A percentile compares a stretch with the other conserved stretches of the same genome.
phyloP scores from a whole-genome alignment of 352 stramenopile genomes.

The Globisporangium iwayamae region DNA sequence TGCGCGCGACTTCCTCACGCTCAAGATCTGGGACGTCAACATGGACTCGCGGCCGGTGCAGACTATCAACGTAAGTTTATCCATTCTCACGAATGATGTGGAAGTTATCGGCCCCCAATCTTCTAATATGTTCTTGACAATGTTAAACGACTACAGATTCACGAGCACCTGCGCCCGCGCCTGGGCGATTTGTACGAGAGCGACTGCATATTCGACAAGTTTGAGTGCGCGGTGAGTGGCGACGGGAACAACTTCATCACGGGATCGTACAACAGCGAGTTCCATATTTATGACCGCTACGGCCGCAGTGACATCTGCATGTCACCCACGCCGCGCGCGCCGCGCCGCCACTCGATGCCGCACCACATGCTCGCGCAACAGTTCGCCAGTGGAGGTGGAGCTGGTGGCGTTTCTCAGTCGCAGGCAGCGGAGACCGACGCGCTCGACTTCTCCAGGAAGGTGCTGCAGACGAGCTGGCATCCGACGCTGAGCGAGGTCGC shows the following conservation, averaged over 20 bases:
- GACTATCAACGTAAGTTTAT: slow-evolving; percentile 84
- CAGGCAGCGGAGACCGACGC: slow-evolving; percentile 35
- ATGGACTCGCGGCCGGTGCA: slow-evolving; percentile 92
- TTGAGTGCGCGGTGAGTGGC: slow-evolving; percentile 90
- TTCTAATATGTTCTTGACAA: neutral
- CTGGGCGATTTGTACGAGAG: slow-evolving; percentile 93
- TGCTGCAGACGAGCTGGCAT: slow-evolving; percentile 86
- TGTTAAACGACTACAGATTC: slow-evolving; percentile 45
- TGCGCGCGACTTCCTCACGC: slow-evolving; percentile 92
- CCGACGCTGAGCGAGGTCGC: slow-evolving; percentile 76
- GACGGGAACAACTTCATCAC: slow-evolving; percentile 93
- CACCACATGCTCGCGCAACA: slow-evolving; percentile 64
- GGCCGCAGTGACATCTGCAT: slow-evolving; percentile 73
- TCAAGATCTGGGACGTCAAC: slow-evolving; percentile 97
- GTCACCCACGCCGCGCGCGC: slow-evolving; percentile 42
- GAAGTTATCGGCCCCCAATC: neutral
- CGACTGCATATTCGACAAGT: slow-evolving; percentile 98
- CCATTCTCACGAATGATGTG: neutral
- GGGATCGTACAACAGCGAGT: slow-evolving; percentile 94
- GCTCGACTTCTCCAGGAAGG: slow-evolving; percentile 82
- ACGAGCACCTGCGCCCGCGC: slow-evolving; percentile 89
- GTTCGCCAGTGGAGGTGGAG: slow-evolving; percentile 35
- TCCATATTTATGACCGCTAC: slow-evolving; percentile 90
- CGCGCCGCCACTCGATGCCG: slow-evolving; percentile 65
- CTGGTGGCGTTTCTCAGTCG: slow-evolving; percentile 24